Conservation (phyloP, 306 rosid genomes). For the Purshia tridentata region DNA sequence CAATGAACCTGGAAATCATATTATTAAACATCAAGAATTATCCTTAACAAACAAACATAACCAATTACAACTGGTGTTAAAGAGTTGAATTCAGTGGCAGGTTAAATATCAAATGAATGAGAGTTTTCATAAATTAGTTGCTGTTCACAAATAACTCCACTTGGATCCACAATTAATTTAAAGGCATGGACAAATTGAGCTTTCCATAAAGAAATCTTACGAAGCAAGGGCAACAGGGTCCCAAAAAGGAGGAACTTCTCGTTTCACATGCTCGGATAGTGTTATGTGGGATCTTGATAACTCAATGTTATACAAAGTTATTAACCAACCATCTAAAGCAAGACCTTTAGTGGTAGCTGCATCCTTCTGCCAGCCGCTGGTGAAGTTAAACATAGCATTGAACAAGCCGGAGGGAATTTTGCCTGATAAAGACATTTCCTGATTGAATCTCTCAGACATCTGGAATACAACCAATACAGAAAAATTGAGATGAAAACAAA, state of each 20-base stretch:
- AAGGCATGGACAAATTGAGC: not conserved
- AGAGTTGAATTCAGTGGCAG: not conserved
- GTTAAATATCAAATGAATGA: not conserved
- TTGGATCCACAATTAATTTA: not conserved
- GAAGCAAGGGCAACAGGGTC: constrained; percentile 81
- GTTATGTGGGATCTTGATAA: constrained; percentile 56
- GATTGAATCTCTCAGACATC: constrained; percentile 88
- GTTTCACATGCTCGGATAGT: constrained; percentile 55
- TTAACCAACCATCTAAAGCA: constrained; percentile 78
- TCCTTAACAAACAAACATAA: not conserved
- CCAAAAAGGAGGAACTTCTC: constrained; percentile 76
- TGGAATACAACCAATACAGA: constrained; percentile 30
- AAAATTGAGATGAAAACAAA: not conserved
- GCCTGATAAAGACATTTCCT: constrained; percentile 56
- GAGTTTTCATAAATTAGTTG: not conserved
- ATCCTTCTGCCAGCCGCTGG: constrained; percentile 70
- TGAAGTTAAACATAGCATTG: constrained; percentile 68
- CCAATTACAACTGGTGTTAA: not conserved
- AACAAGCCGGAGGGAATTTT: constrained; percentile 84
- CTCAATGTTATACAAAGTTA: constrained; percentile 65
- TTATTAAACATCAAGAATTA: not conserved
- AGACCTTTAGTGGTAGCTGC: constrained; percentile 60
- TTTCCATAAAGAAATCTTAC: constrained; percentile 41
- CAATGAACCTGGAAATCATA: constrained; percentile 71
- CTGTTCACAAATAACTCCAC: not conserved